Evolutionary conservation across 768 basidiomycete species (phyloP), one percentile per base, ranked within the genome.

Genomic region (Xanthoconium purpureum): DNA sequence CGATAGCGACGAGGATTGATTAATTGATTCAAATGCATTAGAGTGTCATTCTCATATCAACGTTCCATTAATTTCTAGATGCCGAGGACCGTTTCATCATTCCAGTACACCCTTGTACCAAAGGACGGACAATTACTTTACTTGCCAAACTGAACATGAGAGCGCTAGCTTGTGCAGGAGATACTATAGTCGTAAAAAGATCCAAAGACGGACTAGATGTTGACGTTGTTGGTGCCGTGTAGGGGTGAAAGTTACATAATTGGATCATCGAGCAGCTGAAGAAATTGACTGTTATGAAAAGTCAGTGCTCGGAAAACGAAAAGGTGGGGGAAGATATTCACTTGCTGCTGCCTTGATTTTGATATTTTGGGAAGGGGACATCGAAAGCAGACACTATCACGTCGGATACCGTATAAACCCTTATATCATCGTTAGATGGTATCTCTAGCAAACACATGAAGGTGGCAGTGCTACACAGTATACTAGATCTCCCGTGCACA

Each of bases 371-470:
- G 67, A 82, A 83, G 6, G 81, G 85, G 14, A 76, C 72, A 14
- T 80, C 77, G 20, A 84, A 68, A 17, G 81, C 79, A 36, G 81
- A 70, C 28, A 63, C n/a, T 71, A 3, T 82, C 77, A 62, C 85
- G 85, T 50, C 72, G 71, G 46, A 83, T 74, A 53, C 81, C 79
- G 62, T 77, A 74, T 68, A 84, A 56, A 17, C 78, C 77, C 33
- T 65, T 62, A 53, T 77, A 78, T 29, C 77, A 50, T 20, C 76
- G 77, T 52, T 7, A 37, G n/a, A n/a, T n/a, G n/a, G 93, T 83
- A 33, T 85, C 84, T 15, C 87, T 79, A 0, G 89, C 91, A 59
- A 93, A 93, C 2, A 88, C 73, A 1, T 86, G 88, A 1, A 89
- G 74, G 63, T 89, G 88, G 12, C 84, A 81, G 6, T 87, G 86